Conservation (phyloP, 257 asterid species). For the Paulownia fortunei region DNA sequence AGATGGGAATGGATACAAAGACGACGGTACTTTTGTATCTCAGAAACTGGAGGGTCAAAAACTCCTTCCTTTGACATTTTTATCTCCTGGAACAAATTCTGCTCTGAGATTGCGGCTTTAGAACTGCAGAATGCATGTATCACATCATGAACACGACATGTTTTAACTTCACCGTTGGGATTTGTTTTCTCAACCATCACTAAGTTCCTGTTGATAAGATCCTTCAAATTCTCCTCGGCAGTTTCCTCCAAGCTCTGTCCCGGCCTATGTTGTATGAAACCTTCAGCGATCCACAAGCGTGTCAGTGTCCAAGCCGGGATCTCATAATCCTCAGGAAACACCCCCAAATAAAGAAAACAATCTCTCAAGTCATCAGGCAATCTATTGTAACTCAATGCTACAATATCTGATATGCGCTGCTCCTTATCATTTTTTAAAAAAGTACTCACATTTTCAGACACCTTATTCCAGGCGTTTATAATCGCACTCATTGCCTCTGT, state of each 20-base stretch:
- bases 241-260: constrained; percentile 38
- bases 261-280: constrained; percentile 32
- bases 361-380: constrained; percentile 46
- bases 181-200: constrained; percentile 42
- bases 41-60: constrained; percentile 20
- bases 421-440: neutral
- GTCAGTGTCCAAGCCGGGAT: constrained; percentile 46
- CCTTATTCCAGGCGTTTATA: constrained; percentile 28
- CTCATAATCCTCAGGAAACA: constrained; percentile 44
- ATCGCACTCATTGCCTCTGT: neutral
- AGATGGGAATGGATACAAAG: constrained; percentile 46
- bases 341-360: constrained; percentile 56
- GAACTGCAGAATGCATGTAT: constrained; percentile 49
- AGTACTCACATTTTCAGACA: neutral
- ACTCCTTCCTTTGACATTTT: constrained; percentile 21
- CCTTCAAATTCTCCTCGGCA: constrained; percentile 46
- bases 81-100: constrained; percentile 47
- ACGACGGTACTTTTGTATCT: constrained; percentile 42
- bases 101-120: constrained; percentile 21
- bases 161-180: constrained; percentile 43
- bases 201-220: constrained; percentile 50
- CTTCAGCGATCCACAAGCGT: constrained; percentile 60
- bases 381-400: constrained; percentile 50
- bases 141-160: constrained; percentile 54
- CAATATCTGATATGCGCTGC: constrained; percentile 21